Evolutionary conservation across 352 stramenopile species (phyloP).

Genomic region (Phytophthora rubi): DNA sequence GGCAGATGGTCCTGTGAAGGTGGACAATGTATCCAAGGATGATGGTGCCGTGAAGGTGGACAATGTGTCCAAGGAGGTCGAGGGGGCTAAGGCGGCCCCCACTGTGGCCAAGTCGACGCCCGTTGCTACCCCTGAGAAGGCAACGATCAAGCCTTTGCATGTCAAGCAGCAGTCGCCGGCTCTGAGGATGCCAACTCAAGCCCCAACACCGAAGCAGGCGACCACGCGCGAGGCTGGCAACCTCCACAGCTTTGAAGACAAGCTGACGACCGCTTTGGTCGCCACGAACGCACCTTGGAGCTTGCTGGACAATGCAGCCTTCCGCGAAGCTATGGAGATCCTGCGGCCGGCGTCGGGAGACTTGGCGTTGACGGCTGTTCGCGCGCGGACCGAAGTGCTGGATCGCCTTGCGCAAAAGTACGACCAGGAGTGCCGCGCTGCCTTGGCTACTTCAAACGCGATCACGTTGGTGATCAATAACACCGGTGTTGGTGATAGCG

Average conservation of each 20-base stretch:
- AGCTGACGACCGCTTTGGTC: constrained; percentile 43
- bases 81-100: not conserved
- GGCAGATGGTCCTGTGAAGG: not conserved
- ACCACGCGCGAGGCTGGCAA: constrained; percentile 5
- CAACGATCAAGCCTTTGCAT: not conserved
- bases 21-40: no score
- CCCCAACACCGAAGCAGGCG: not conserved
- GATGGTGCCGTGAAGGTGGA: no score
- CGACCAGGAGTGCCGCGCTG: constrained; percentile 28
- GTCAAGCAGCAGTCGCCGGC: constrained; percentile 3
- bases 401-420: constrained; percentile 32
- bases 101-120: not conserved
- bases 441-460: constrained; percentile 22
- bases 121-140: constrained; percentile 1
- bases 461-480: constrained; percentile 26
- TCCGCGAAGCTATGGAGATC: constrained; percentile 33
- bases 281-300: constrained; percentile 28
- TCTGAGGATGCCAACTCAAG: not conserved
- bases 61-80: not conserved
- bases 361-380: constrained; percentile 38
- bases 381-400: constrained; percentile 34
- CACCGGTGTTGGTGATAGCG: constrained; percentile 1
- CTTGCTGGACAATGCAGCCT: constrained; percentile 39
- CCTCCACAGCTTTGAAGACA: constrained; percentile 33
- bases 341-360: constrained; percentile 18